Evolutionary conservation across 805 yeast species (phyloP), one percentile per base, ranked within the genome.

Genomic region (Hanseniaspora taiwanica): DNA sequence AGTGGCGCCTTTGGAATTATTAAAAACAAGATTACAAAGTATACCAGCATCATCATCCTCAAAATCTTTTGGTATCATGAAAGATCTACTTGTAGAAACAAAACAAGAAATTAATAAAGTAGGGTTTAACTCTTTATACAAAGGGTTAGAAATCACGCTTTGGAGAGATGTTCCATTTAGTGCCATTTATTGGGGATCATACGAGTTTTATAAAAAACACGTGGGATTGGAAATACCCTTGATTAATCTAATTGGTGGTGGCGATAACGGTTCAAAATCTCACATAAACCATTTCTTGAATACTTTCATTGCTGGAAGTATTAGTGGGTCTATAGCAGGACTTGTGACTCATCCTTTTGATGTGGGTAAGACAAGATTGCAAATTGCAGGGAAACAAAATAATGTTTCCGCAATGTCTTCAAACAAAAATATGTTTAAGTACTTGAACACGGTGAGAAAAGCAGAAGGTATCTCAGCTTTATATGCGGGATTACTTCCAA

Each of bases 111-210:
- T 84, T 4, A 56, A 61, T 29, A 44, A 54, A 1, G 66, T 68
- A 12, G 98, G 98, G 0, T 44, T 72, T 2, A 57, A 62, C 2
- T 70, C 85, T 0, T 57, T 91, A 16, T 91, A 86, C 68, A 78
- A 79, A 41, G 98, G 98, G 0, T 63, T 91, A 18, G 76, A 81
- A 32, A 69, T 91, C 31, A 91, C 98, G 0, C 66, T 91, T 13
- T 89, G 95, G 95, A 70, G 98, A 59, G 98, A 91, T 57, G 97
- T 89, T 0, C 98, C 98, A 1, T 91, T 91, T 56, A 80, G 93
- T 46, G 96, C 94, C 1, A 77, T 89, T 1, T 91, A 91, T 59
- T 91, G 98, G 98, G 74, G 84, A 9, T 71, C 80, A 4, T 85
- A 87, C 51, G 97, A 87, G 52, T 67, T 56, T 44, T 55, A 65